Base-by-base conservation (phyloP, 306 rosid genomes). In the Sicyos baderoa region DNA sequence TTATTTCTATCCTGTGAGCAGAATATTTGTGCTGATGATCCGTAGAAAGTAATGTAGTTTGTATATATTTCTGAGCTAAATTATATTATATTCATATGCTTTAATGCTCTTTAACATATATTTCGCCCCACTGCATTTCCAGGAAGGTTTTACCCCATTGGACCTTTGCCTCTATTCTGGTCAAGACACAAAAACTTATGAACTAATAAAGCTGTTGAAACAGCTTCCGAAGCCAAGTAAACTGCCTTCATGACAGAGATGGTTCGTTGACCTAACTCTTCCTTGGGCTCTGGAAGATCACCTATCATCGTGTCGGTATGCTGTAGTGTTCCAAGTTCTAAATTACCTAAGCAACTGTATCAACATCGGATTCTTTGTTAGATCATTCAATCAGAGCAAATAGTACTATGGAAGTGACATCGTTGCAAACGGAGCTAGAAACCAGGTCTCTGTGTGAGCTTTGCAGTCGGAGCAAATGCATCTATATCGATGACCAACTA, bases 131-230 rank as follows among this genome's bases (percentile, higher is more conserved):
- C 12, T 78, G 14, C 61, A 79, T 77, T 56, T 72, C 62, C 91
- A 93, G 97, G 96, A 84, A 77, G 94, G 94, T 53, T 84, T 88
- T 58, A 84, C 94, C 67, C 90, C 99, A 12, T 86, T 93, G 22
- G 96, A 85, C 14, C 84, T 93, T 51, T 93, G 99, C 80, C 97
- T 93, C 50, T 76, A 78, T 82, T 80, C 78, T 57, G 99, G 95
- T 23, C 90, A 51, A 68, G 83, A 82, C 75, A 51, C 73, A 13
- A 79, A 85, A 77, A 93, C 91, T 53, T 88, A 84, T 4, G 94
- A 90, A 87, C 84, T 93, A 66, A 78, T 90, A 72, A 90, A 85
- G 86, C 74, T 88, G 78, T 80, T 93, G 81, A 93, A 93, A 79
- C 83, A 52, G 71, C 80, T 86, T 81, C 96, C 79, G 8, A 79